phyloP scores from a whole-genome alignment of 2,329 filamentous ascomycete genomes.

The Pseudohalonectria lignicola region DNA sequence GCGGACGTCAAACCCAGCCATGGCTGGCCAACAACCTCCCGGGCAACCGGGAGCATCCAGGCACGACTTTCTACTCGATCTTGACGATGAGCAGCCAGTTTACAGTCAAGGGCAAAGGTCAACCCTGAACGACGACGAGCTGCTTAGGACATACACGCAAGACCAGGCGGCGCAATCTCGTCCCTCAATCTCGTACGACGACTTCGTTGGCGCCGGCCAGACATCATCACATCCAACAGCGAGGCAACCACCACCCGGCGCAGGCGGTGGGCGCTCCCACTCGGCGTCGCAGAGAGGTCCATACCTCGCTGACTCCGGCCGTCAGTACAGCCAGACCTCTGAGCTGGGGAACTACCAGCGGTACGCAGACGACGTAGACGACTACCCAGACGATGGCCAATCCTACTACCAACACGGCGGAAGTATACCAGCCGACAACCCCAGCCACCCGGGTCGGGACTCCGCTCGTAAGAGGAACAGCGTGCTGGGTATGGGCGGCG shows the following conservation, averaged over 20 bases:
- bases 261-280: constrained; percentile 1
- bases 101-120: constrained; percentile 71
- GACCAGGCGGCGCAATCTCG: constrained; percentile 56
- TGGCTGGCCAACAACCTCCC: constrained; percentile 3
- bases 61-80: constrained; percentile 61
- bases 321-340: constrained; percentile 63
- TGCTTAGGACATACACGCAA: constrained; percentile 57
- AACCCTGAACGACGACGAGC: constrained; percentile 58
- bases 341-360: constrained; percentile 80
- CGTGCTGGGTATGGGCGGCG: constrained; percentile 76
- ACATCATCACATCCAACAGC: constrained; percentile 6
- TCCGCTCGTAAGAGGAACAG: constrained; percentile 75
- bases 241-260: neutral
- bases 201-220: constrained; percentile 66
- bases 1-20: neutral
- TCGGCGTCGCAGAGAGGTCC: constrained; percentile 22
- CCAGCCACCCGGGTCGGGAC: constrained; percentile 26
- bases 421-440: constrained; percentile 44
- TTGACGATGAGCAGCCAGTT: constrained; percentile 57
- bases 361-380: constrained; percentile 81
- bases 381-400: constrained; percentile 65
- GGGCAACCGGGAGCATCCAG: constrained; percentile 2
- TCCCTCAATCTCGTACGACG: constrained; percentile 87
- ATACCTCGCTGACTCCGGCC: constrained; percentile 27
- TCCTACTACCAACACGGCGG: constrained; percentile 74